Evolutionary conservation across 23 red algal genomes (phyloP).

Genomic region (Gracilariopsis chorda): DNA sequence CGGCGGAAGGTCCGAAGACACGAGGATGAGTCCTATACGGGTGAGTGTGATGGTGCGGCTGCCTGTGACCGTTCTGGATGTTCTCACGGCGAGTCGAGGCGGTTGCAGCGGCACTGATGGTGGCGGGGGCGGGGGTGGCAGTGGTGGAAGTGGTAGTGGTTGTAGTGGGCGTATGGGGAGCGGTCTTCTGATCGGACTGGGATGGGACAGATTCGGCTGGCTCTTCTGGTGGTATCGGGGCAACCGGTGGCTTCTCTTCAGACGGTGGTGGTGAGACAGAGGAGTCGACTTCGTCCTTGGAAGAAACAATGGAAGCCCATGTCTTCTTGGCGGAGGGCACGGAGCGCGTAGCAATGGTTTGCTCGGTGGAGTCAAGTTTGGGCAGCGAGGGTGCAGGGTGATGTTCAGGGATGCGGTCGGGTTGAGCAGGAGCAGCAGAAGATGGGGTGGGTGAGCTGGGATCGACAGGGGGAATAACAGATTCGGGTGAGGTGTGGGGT

Average conservation of each 20-base stretch:
- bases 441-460: background rate
- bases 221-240: background rate
- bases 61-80: constrained; percentile 10
- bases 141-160: background rate
- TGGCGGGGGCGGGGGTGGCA: no score
- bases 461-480: background rate
- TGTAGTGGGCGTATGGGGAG: background rate
- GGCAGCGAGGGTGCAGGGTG: background rate
- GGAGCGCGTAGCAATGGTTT: background rate
- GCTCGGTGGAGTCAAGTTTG: background rate
- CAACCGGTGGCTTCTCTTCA: background rate
- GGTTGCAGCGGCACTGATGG: background rate
- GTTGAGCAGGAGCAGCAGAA: background rate
- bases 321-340: constrained; percentile 37
- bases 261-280: background rate
- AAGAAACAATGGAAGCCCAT: constrained; percentile 66
- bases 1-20: constrained; percentile 48
- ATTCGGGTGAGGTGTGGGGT: background rate
- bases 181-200: background rate
- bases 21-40: constrained; percentile 5
- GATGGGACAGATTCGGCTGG: background rate
- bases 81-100: background rate
- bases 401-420: background rate
- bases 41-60: background rate
- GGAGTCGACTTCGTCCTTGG: constrained; percentile 12